Percentiles rank a stretch among this genome's conserved stretches.
These are phyloP conservation scores for Kwoniella dendrophila DNA, from an alignment of 768 basidiomycete species.

Conservation along the genomic window DNA sequence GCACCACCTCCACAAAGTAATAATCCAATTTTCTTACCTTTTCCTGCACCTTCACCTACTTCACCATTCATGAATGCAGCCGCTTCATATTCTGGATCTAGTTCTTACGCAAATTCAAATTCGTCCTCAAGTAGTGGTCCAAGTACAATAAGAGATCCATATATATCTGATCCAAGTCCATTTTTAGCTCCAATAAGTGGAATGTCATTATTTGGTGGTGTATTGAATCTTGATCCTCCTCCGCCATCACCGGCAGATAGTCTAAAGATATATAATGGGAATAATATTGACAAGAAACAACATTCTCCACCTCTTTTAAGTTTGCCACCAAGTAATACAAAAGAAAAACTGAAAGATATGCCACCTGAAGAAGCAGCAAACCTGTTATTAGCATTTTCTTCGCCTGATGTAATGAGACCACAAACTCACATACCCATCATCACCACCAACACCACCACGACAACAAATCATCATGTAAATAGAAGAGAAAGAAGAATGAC, in stretches of 20 bases:
- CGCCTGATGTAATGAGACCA: slow-evolving; percentile 47
- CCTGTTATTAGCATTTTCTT: slow-evolving; percentile 46
- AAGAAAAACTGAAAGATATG: slow-evolving; percentile 27
- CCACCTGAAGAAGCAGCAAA: slow-evolving; percentile 48
- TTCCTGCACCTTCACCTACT: slow-evolving; percentile 51
- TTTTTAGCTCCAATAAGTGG: slow-evolving; percentile 47
- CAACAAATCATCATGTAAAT: background rate
- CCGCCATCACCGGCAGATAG: slow-evolving; percentile 7
- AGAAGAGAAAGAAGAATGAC: slow-evolving; percentile 26
- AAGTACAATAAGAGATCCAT: slow-evolving; percentile 11
- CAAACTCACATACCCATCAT: background rate
- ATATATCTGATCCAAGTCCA: slow-evolving; percentile 41
- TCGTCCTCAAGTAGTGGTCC: background rate
- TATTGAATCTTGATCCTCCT: slow-evolving; percentile 25
- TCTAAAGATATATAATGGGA: background rate
- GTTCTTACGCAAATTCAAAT: background rate
- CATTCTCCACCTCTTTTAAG: slow-evolving; percentile 16
- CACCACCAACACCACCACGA: no score
- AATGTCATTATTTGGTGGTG: slow-evolving; percentile 47
- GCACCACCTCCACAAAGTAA: slow-evolving; percentile 33
- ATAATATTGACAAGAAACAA: background rate
- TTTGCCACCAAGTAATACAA: slow-evolving; percentile 13
- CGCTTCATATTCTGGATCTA: background rate
- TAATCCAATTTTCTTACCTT: slow-evolving; percentile 48
- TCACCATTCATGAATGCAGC: slow-evolving; percentile 40